Percentiles rank a stretch among this genome's conserved stretches.
phyloP scores from a whole-genome alignment of 2,329 filamentous ascomycete species.

The Fusarium liriodendri region DNA sequence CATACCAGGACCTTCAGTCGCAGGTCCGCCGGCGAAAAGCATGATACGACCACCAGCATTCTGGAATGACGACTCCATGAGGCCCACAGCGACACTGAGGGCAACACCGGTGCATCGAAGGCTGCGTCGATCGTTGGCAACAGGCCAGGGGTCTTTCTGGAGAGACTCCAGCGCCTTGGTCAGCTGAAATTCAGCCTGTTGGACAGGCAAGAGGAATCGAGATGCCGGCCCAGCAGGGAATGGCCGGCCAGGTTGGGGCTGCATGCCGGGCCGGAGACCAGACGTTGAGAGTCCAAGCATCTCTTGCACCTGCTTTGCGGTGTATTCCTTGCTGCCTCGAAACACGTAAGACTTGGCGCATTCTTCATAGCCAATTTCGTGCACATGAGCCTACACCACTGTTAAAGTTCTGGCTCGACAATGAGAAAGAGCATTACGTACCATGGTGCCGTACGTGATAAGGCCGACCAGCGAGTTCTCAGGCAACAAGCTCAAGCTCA shows the following conservation, averaged over 20 bases:
- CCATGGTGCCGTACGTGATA: constrained; percentile 94
- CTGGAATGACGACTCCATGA: constrained; percentile 94
- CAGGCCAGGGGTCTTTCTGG: constrained; percentile 97
- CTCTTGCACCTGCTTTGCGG: constrained; percentile 98
- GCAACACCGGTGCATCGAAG: constrained; percentile 95
- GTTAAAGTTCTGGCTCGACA: constrained; percentile 27
- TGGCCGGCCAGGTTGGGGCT: constrained; percentile 79
- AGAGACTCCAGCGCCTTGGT: constrained; percentile 95
- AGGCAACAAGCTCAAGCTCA: constrained; percentile 84
- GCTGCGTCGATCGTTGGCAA: constrained; percentile 90
- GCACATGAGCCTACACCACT: constrained; percentile 80
- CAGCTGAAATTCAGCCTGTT: constrained; percentile 96
- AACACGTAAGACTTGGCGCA: constrained; percentile 99
- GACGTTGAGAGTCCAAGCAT: constrained; percentile 89
- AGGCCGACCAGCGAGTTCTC: constrained; percentile 85
- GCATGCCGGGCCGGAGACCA: constrained; percentile 79
- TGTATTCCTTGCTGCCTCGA: constrained; percentile 96
- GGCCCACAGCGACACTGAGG: constrained; percentile 91
- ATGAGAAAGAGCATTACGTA: constrained; percentile 51
- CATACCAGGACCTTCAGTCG: constrained; percentile 95
- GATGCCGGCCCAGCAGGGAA: constrained; percentile 84
- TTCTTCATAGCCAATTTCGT: constrained; percentile 97
- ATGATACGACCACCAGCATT: constrained; percentile 96
- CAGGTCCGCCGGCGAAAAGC: constrained; percentile 94
- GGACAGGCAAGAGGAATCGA: constrained; percentile 91